Evolutionary conservation across 1,284 basidiomycete species (phyloP), one percentile per base, ranked within the genome.

Genomic region (Quambalaria eucalypti): DNA sequence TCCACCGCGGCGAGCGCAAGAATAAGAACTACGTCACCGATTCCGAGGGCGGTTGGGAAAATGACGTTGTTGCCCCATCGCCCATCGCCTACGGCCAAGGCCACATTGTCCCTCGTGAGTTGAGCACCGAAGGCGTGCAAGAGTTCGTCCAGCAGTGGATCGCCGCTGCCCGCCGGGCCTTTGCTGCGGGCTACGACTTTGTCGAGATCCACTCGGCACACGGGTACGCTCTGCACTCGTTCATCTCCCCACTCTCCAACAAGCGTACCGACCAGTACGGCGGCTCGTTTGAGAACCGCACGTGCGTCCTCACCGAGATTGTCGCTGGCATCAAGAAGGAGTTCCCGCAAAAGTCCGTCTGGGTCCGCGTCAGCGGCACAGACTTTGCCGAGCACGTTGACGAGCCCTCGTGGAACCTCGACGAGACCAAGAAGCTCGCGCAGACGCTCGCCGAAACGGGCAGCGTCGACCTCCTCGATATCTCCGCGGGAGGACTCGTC

Each of bases 91-190:
- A 80, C 71, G 64, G 74, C 33, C 77, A 80, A 0, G 62, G 69
- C 0, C 82, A 79, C 60, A 78, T 83, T 1, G 65, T 75, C 2
- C 87, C 86, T 0, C 79, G 82, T 54, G 85, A 78, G 50, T 78
- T 85, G 72, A 78, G 80, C 0, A 70, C 78, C 30, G 78, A 81
- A 7, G 81, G 87, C 51, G 78, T 92, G 52, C 72, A 81, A 25
- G 71, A 78, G 44, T 68, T 90, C 30, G 83, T 85, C 61, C 78
- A 84, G 54, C 85, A 83, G 0, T 92, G 85, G 68, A 71, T 81
- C 4, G 80, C 81, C 16, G 83, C 87, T 2, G 79, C 83, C 2
- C 79, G 82, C 50, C 81, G 88, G 55, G 73, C 77, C 4, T 73
- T 66, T 51, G 57, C 66, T 54, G 68, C 74, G 5, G 76, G 76